Evolutionary conservation across 1,139 yeast genomes (phyloP).

Genomic region (Debaryomycetaceae sp.): DNA sequence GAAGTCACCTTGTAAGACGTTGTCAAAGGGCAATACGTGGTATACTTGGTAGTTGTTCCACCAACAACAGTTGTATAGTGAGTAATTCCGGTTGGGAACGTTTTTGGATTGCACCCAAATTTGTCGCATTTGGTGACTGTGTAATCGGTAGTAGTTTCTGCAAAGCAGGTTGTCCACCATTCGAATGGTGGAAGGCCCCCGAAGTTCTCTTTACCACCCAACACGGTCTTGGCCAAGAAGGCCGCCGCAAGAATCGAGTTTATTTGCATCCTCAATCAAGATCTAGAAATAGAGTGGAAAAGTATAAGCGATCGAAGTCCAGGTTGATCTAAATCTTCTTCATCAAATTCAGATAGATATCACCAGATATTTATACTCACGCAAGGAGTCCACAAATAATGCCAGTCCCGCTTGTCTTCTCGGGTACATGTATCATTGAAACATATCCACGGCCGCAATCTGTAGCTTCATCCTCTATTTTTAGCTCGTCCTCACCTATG

Average conservation of each 20-base stretch:
- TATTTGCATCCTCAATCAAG: not conserved
- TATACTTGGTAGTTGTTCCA: slow-evolving; percentile 17
- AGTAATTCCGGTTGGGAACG: slow-evolving; percentile 24
- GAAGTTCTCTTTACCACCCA: slow-evolving; percentile 3
- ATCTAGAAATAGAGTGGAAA: not conserved
- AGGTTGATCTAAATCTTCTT: not conserved
- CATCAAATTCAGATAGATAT: not conserved
- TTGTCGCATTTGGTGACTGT: slow-evolving; percentile 19
- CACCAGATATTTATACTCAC: not conserved
- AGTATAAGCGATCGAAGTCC: not conserved
- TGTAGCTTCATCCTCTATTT: not conserved
- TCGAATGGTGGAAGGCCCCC: not conserved
- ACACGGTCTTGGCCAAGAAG: slow-evolving; percentile 3
- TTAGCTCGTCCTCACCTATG: not conserved
- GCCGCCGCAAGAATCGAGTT: not conserved
- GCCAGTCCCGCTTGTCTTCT: no score
- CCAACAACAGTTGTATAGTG: slow-evolving; percentile 9
- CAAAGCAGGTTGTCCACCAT: slow-evolving; percentile 2
- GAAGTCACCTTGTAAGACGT: slow-evolving; percentile 1
- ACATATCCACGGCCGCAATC: not conserved
- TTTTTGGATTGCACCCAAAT: slow-evolving; percentile 14
- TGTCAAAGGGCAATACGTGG: slow-evolving; percentile 22
- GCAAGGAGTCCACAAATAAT: no score
- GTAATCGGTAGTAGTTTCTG: slow-evolving; percentile 10
- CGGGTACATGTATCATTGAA: not conserved